A percentile compares a stretch with the other conserved stretches of the same genome.
phyloP scores from a whole-genome alignment of 2,329 filamentous ascomycete genomes.

The Arthrobotrys conoides region DNA sequence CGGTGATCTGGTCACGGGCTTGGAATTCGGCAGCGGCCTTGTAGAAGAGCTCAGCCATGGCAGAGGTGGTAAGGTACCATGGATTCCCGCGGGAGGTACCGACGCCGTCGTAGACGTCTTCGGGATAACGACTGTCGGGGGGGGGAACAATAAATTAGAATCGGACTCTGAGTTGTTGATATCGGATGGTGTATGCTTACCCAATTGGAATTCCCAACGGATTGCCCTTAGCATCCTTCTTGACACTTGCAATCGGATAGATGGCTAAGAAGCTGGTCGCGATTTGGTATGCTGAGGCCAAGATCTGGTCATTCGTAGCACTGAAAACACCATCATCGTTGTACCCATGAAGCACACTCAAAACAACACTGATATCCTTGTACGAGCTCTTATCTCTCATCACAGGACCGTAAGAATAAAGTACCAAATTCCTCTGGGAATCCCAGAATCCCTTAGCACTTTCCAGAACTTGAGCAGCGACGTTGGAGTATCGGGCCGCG shows the following conservation, averaged over 20 bases:
- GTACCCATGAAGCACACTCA: slow-evolving; percentile 53
- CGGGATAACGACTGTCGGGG: slow-evolving; percentile 78
- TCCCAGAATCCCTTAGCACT: slow-evolving; percentile 83
- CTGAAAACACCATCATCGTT: slow-evolving; percentile 46
- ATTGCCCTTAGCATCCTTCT: slow-evolving; percentile 48
- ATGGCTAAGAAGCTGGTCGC: slow-evolving; percentile 55
- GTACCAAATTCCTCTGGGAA: slow-evolving; percentile 38
- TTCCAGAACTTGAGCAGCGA: slow-evolving; percentile 73
- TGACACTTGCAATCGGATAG: slow-evolving; percentile 45
- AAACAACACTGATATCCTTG: slow-evolving; percentile 58
- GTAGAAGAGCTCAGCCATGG: slow-evolving; percentile 84
- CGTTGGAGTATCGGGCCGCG: slow-evolving; percentile 26
- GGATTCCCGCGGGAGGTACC: slow-evolving; percentile 72
- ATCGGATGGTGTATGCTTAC: slow-evolving; percentile 63
- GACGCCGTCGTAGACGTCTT: slow-evolving; percentile 81
- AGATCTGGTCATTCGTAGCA: slow-evolving; percentile 48
- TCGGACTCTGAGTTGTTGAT: background rate
- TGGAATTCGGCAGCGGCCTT: slow-evolving; percentile 82
- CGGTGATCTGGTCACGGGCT: slow-evolving; percentile 74
- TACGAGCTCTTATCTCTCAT: slow-evolving; percentile 54
- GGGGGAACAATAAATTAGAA: slow-evolving; percentile 65
- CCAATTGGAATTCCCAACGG: slow-evolving; percentile 58
- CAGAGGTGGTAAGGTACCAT: slow-evolving; percentile 83
- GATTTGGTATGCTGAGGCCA: slow-evolving; percentile 54
- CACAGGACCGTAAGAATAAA: slow-evolving; percentile 51